Percentiles rank a stretch among this genome's conserved stretches.
phyloP scores from a whole-genome alignment of 1,284 basidiomycete species.

The Naganishia sp. region DNA sequence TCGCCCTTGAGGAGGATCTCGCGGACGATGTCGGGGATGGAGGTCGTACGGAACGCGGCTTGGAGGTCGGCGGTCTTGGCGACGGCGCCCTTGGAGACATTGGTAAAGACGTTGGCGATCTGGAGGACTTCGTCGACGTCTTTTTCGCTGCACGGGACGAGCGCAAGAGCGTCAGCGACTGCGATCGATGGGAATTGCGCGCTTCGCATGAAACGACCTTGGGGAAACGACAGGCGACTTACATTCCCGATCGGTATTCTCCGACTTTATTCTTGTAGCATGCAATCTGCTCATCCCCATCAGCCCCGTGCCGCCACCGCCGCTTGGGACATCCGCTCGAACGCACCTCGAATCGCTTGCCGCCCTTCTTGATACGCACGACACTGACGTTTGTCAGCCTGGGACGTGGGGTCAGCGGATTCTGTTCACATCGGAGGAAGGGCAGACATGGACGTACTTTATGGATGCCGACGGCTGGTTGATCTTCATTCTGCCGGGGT shows the following conservation, averaged over 20 bases:
- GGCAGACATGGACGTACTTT: conserved; percentile 60
- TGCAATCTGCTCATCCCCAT: conserved; percentile 66
- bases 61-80: conserved; percentile 85
- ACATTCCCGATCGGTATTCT: conserved; percentile 91
- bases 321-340: not conserved
- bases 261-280: conserved; percentile 99
- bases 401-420: conserved; percentile 15
- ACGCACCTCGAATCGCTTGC: conserved; percentile 91
- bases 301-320: not conserved
- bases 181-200: not conserved
- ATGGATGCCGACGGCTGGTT: conserved; percentile 85
- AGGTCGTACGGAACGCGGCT: conserved; percentile 83
- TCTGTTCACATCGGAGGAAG: conserved; percentile 2
- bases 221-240: conserved; percentile 45
- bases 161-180: conserved; percentile 8
- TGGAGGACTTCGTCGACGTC: conserved; percentile 95
- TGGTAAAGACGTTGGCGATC: conserved; percentile 92
- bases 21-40: conserved; percentile 72
- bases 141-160: conserved; percentile 65
- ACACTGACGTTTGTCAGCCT: conserved; percentile 95
- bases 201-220: not conserved
- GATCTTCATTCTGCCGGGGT: conserved; percentile 52
- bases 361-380: conserved; percentile 92
- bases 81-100: conserved; percentile 94
- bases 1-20: conserved; percentile 97